A percentile compares a stretch with the other conserved stretches of the same genome.
phyloP scores from a whole-genome alignment of 495 filamentous ascomycete species.

The Xylaria scruposa region DNA sequence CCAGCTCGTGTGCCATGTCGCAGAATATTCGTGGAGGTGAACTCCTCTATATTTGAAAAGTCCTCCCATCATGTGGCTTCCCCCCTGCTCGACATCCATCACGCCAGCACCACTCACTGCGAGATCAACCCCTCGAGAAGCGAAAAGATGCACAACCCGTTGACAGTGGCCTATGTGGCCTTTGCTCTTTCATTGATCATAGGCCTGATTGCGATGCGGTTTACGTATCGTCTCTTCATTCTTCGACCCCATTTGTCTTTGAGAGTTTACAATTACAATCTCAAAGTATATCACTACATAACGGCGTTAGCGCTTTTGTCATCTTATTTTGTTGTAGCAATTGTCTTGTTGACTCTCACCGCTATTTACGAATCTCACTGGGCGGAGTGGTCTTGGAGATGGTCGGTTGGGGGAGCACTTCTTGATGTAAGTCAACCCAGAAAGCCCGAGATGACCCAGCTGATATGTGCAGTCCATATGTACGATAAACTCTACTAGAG shows the following conservation, averaged over 20 bases:
- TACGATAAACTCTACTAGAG: background rate
- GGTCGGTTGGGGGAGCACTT: constrained; percentile 3
- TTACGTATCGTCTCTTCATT: background rate
- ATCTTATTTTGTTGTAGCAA: background rate
- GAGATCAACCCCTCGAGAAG: background rate
- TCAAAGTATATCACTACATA: background rate
- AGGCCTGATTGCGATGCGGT: background rate
- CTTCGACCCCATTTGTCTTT: background rate
- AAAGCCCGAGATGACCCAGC: background rate
- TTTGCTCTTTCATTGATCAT: background rate
- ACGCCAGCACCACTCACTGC: background rate
- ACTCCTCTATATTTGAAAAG: background rate
- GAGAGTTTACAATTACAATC: background rate
- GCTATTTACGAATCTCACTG: background rate
- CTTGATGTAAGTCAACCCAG: constrained; percentile 5
- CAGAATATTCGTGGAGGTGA: background rate
- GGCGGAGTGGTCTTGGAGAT: constrained; percentile 20
- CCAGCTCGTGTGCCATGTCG: background rate
- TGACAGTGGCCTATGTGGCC: constrained; percentile 1
- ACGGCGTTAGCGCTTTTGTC: too few relatives aligned
- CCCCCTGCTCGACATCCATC: background rate
- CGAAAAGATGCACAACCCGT: background rate
- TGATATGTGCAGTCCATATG: constrained; percentile 5
- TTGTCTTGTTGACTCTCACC: background rate
- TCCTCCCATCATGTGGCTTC: background rate